Conservation (phyloP, 768 basidiomycete genomes). For the Hygrocybe coccinea region DNA sequence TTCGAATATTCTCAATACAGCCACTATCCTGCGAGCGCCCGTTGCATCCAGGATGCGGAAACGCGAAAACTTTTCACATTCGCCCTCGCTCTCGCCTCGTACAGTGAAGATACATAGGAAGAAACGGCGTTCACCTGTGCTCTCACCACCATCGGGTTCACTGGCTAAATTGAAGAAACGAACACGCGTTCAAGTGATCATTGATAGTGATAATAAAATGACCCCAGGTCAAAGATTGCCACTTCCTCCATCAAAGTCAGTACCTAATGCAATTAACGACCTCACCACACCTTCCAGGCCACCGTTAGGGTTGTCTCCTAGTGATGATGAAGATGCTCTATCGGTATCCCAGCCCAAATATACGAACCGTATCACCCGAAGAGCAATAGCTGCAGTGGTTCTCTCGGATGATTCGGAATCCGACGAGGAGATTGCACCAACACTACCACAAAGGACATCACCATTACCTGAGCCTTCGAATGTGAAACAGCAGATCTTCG, state of each 20-base stretch:
- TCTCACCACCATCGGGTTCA: slow-evolving; percentile 25
- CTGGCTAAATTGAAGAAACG: slow-evolving; percentile 27
- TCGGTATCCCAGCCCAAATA: too few species aligned
- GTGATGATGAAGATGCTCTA: too few species aligned
- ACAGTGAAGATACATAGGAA: slow-evolving; percentile 37
- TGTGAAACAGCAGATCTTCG: too few species aligned
- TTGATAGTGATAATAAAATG: slow-evolving; percentile 17
- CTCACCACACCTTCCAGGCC: slow-evolving; percentile 21
- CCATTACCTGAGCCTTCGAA: too few species aligned
- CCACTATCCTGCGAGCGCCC: slow-evolving; percentile 34
- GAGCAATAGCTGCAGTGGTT: too few species aligned
- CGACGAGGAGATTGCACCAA: too few species aligned
- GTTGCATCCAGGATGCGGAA: slow-evolving; percentile 46
- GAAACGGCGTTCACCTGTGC: slow-evolving; percentile 34
- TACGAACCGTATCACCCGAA: too few species aligned
- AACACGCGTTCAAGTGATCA: slow-evolving; percentile 26
- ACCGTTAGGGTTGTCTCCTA: slow-evolving; percentile 37
- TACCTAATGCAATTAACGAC: not conserved
- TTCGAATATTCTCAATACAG: slow-evolving; percentile 26
- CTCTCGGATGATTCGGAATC: too few species aligned
- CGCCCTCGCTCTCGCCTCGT: slow-evolving; percentile 34
- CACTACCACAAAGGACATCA: too few species aligned
- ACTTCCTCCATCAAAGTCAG: not conserved
- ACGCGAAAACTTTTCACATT: slow-evolving; percentile 36
- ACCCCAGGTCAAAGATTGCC: not conserved